A percentile compares a stretch with the other conserved stretches of the same genome.
Evolutionary conservation across 345 rosid genomes (phyloP).

Genomic region (Nephelium lappaceum): DNA sequence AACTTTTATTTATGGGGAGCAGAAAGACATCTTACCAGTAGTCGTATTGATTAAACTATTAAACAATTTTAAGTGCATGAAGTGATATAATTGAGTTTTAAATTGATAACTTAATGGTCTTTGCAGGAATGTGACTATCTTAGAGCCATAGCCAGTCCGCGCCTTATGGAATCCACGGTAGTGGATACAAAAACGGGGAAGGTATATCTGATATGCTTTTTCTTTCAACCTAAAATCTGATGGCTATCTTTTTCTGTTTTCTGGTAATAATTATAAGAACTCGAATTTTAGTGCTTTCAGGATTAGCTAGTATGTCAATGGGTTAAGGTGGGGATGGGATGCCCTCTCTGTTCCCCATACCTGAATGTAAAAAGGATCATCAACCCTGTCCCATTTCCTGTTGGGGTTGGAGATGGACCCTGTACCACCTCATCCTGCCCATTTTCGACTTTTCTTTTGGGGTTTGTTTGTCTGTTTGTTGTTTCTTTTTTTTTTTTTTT

Average conservation of each 20-base stretch:
- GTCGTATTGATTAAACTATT: constrained; percentile 5
- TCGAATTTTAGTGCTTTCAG: too few relatives aligned
- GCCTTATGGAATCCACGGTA: constrained; percentile 80
- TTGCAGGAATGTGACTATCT: constrained; percentile 96
- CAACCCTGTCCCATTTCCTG: too few relatives aligned
- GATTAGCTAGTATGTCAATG: too few relatives aligned
- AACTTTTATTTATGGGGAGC: neutral
- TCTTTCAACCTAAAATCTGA: constrained; percentile 6
- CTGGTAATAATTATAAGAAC: neutral
- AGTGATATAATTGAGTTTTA: neutral
- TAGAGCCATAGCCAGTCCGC: constrained; percentile 74
- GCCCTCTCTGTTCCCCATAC: too few relatives aligned
- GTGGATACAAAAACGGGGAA: constrained; percentile 91
- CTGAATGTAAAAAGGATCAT: too few relatives aligned
- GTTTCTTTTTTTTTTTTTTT: too few relatives aligned
- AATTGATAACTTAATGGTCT: constrained; percentile 18
- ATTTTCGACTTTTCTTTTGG: too few relatives aligned
- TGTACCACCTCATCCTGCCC: too few relatives aligned
- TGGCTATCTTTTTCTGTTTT: neutral
- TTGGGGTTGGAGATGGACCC: too few relatives aligned
- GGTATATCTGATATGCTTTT: constrained; percentile 43
- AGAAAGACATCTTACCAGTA: neutral
- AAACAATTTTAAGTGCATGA: constrained; percentile 13
- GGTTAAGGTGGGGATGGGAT: too few relatives aligned
- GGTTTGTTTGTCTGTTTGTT: too few relatives aligned